Conservation (phyloP, 768 basidiomycete species). For the Amanita exitialis region DNA sequence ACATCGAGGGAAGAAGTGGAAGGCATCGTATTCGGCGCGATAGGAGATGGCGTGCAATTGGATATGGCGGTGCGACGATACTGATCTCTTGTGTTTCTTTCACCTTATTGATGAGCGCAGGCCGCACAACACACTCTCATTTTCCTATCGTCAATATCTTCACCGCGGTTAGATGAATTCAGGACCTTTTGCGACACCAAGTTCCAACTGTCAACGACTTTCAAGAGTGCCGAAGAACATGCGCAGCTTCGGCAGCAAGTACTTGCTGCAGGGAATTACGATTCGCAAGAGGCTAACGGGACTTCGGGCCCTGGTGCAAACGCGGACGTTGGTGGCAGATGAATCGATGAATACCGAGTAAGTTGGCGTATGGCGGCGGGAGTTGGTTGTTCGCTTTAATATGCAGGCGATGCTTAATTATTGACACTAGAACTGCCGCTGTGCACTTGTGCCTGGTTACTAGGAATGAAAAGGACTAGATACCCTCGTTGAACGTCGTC, state of each 20-base stretch:
- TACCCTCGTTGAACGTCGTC: no score
- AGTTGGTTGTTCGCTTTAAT: neutral
- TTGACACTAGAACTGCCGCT: no score
- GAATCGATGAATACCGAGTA: neutral
- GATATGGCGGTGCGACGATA: slow-evolving; percentile 35
- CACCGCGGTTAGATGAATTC: slow-evolving; percentile 53
- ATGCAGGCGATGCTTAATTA: no score
- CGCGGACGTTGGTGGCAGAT: neutral
- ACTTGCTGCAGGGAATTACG: slow-evolving; percentile 2
- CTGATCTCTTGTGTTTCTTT: neutral
- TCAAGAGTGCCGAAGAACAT: slow-evolving; percentile 48
- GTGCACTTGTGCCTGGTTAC: no score
- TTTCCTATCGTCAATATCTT: slow-evolving; percentile 41
- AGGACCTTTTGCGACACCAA: slow-evolving; percentile 36
- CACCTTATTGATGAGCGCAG: slow-evolving; percentile 21
- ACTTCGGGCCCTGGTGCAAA: neutral
- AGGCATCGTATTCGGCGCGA: slow-evolving; percentile 36
- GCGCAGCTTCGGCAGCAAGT: slow-evolving; percentile 20
- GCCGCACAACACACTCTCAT: slow-evolving; percentile 36
- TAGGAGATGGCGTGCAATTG: slow-evolving; percentile 32
- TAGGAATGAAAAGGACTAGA: no score
- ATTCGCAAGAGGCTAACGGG: neutral
- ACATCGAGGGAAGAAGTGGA: slow-evolving; percentile 53
- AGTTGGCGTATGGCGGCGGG: neutral
- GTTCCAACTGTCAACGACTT: slow-evolving; percentile 58